Evolutionary conservation across 257 asterid species (phyloP).

Genomic region (Gentiana straminea): DNA sequence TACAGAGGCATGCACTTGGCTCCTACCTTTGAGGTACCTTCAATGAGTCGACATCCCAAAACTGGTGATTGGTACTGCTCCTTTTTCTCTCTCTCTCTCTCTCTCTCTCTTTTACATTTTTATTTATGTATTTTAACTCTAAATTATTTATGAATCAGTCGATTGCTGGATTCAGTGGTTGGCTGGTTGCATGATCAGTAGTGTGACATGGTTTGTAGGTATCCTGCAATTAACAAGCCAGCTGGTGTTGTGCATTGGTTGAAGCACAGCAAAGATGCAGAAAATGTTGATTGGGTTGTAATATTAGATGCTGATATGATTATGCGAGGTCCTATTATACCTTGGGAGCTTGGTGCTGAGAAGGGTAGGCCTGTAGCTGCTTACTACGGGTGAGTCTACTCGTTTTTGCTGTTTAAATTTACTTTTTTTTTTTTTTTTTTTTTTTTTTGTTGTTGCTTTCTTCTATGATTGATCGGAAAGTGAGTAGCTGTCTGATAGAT

Average conservation of each 20-base stretch:
- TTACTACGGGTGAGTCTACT: slow-evolving; percentile 64
- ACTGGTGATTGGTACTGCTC: slow-evolving; percentile 71
- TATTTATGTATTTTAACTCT: too few species aligned
- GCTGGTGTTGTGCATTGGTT: slow-evolving; percentile 97
- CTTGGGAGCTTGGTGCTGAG: slow-evolving; percentile 99
- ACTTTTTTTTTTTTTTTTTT: too few species aligned
- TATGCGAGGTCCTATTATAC: slow-evolving; percentile 82
- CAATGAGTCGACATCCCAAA: slow-evolving; percentile 63
- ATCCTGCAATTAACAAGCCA: slow-evolving; percentile 97
- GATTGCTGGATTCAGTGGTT: too few species aligned
- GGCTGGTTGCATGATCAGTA: too few species aligned
- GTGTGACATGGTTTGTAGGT: slow-evolving; percentile 33
- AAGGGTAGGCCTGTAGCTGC: slow-evolving; percentile 94
- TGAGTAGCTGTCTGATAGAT: too few species aligned
- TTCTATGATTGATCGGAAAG: too few species aligned
- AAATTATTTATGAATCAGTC: too few species aligned
- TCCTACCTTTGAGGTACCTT: slow-evolving; percentile 88
- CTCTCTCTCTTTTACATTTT: neutral
- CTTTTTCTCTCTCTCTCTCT: neutral
- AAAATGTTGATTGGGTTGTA: slow-evolving; percentile 95
- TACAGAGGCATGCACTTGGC: slow-evolving; percentile 92
- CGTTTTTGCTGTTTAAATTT: slow-evolving; percentile 4
- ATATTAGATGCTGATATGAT: slow-evolving; percentile 96
- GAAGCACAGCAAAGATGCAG: slow-evolving; percentile 73
- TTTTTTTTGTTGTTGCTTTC: too few species aligned